These are phyloP conservation scores for Candida chilensis DNA, from an alignment of 805 yeast genomes.

Conservation along the genomic window DNA sequence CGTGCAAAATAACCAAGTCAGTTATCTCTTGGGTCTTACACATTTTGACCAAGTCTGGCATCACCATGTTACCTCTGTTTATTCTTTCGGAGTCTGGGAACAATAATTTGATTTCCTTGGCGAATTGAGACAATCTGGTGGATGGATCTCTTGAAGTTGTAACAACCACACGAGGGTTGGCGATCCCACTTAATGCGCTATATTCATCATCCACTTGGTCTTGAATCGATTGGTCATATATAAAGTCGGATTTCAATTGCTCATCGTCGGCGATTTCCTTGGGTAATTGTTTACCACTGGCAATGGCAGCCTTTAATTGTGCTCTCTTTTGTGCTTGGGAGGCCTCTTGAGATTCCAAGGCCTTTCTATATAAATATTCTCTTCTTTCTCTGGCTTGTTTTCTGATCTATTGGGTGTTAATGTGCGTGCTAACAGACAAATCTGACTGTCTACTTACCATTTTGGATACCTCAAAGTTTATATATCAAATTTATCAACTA, in stretches of 20 bases:
- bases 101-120: slow-evolving; percentile 83
- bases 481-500: too few relatives aligned
- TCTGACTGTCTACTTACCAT: neutral
- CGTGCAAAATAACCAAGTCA: slow-evolving; percentile 82
- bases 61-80: slow-evolving; percentile 87
- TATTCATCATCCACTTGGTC: slow-evolving; percentile 85
- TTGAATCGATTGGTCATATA: slow-evolving; percentile 76
- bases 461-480: too few relatives aligned
- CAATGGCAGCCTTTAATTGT: slow-evolving; percentile 78
- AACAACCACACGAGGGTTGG: slow-evolving; percentile 84
- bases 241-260: slow-evolving; percentile 68
- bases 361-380: slow-evolving; percentile 84
- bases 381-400: slow-evolving; percentile 95
- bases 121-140: slow-evolving; percentile 77
- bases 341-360: slow-evolving; percentile 86
- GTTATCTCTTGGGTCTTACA: slow-evolving; percentile 76
- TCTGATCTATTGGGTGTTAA: slow-evolving; percentile 39
- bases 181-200: slow-evolving; percentile 74
- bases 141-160: slow-evolving; percentile 93
- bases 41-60: slow-evolving; percentile 77
- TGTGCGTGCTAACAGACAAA: neutral
- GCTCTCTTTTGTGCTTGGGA: slow-evolving; percentile 79
- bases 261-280: slow-evolving; percentile 87
- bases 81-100: slow-evolving; percentile 86
- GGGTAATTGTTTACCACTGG: slow-evolving; percentile 83